Conservation (phyloP, 768 basidiomycete species). For the Galerina sulciceps region DNA sequence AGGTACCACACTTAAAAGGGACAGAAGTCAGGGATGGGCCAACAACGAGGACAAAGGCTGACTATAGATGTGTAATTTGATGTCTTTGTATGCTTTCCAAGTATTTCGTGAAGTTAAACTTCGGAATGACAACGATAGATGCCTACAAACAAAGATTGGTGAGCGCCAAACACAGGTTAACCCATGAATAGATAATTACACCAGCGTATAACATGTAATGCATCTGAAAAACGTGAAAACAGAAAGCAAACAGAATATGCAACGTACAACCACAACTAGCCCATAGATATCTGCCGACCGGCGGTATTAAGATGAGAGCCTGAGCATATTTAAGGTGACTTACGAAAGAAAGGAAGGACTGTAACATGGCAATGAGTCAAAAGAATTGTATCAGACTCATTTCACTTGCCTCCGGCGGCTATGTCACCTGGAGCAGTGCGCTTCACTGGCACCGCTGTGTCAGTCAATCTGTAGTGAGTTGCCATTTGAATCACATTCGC, state of each 20-base stretch:
- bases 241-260: background rate
- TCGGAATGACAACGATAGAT: constrained; percentile 64
- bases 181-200: constrained; percentile 32
- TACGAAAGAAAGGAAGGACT: constrained; percentile 69
- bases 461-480: constrained; percentile 48
- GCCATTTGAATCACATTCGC: constrained; percentile 67
- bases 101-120: constrained; percentile 62
- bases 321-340: constrained; percentile 3
- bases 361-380: background rate
- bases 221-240: constrained; percentile 34
- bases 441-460: constrained; percentile 42
- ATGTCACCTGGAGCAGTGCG: constrained; percentile 59
- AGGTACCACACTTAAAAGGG: constrained; percentile 54
- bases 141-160: constrained; percentile 34
- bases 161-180: background rate
- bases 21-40: background rate
- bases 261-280: constrained; percentile 55
- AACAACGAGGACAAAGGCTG: constrained; percentile 17
- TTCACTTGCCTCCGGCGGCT: constrained; percentile 53
- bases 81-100: constrained; percentile 59
- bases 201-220: constrained; percentile 59
- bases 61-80: constrained; percentile 61
- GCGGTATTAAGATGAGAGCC: background rate
- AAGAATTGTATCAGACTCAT: background rate
- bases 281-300: constrained; percentile 58